Base-by-base conservation (phyloP, 805 yeast species). In the Cyberlindnera nakhonratchasimensis region DNA sequence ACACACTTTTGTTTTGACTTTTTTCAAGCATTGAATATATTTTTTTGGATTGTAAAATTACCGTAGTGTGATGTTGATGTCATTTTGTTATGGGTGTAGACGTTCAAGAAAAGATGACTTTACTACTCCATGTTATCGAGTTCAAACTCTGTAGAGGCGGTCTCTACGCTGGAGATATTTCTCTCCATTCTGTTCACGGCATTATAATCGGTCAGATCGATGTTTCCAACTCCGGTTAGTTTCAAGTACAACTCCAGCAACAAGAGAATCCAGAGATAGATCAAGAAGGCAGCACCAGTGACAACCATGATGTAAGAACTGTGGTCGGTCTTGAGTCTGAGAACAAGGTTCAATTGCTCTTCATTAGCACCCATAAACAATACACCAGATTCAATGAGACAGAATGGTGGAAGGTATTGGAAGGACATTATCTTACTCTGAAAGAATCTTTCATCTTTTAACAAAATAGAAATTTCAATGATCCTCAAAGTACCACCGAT, bases 331-430 rank as follows among this genome's bases (percentile, higher is more conserved):
- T 88, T 86, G 51, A 86, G 70, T 51, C 79, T 80, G 40, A 79
- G 65, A 2, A 90, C 87, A 45, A 87, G 66, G 9, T 64, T 63
- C 54, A 91, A 68, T 59, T 90, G 96, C 61, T 91, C 96, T 59
- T 90, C 96, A 48, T 75, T 90, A 18, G 98, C 98, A 21, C 86
- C 79, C 96, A 90, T 90, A 61, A 91, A 91, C 48, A 86, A 57
- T 7, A 84, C 62, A 1, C 98, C 98, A 1, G 91, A 68, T 49
- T 86, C 76, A 3, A 88, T 75, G 39, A 91, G 69, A 40, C 88
- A 76, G 61, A 88, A 79, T 2, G 96, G 84, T 2, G 98, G 82
- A n/a, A 89, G 55, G 59, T 86, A 86, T 64, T 91, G 98, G 69
- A 89, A 88, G 1, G 90, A 72, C 29, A 70, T 58, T 18, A 87